These are phyloP conservation scores for Phialophora chinensis DNA, from an alignment of 2,329 filamentous ascomycete species.

Conservation along the genomic window DNA sequence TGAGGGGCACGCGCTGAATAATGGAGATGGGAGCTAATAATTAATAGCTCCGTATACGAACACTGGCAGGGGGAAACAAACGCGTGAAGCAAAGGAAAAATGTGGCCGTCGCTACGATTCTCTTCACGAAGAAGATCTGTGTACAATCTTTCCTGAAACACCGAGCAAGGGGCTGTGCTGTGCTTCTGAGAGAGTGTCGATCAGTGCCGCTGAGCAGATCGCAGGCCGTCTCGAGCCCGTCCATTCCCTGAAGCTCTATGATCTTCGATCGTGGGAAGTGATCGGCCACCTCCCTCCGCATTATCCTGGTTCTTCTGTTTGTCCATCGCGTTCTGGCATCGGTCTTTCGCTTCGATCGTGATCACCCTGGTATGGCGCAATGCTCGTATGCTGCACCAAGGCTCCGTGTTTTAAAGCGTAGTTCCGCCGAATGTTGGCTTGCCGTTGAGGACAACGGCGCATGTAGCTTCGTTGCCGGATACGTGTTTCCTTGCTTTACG, in stretches of 20 bases:
- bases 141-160: not conserved
- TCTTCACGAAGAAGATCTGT: not conserved
- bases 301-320: conserved; percentile 6
- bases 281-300: conserved; percentile 15
- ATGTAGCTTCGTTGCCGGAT: not conserved
- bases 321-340: not conserved
- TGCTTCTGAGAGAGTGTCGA: not conserved
- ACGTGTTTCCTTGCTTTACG: not conserved
- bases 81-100: not conserved
- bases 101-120: not conserved
- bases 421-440: not conserved
- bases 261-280: conserved; percentile 25
- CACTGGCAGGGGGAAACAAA: not conserved
- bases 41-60: not conserved
- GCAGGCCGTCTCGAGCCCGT: not conserved
- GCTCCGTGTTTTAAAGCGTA: not conserved
- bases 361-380: not conserved
- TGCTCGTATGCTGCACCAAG: not conserved
- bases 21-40: not conserved
- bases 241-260: conserved; percentile 5
- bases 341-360: not conserved
- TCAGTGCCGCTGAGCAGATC: not conserved
- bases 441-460: not conserved
- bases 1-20: conserved; percentile 4
- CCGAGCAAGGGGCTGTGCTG: not conserved